A percentile compares a stretch with the other conserved stretches of the same genome.
Evolutionary conservation across 2,329 filamentous ascomycete genomes (phyloP).

Genomic region (Aspergillus aculeatinus): DNA sequence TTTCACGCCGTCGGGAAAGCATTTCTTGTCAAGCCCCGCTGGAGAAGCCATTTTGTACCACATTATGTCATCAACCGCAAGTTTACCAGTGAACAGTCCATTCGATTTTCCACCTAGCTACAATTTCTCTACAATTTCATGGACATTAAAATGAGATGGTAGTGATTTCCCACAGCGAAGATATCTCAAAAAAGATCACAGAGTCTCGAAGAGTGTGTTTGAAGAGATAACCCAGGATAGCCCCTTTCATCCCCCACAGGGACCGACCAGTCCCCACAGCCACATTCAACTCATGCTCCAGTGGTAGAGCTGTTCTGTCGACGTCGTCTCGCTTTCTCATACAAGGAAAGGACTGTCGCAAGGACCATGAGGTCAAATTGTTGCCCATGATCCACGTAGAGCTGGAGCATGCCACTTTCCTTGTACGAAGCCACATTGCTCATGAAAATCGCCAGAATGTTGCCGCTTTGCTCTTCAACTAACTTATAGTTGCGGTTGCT

Average conservation of each 20-base stretch:
- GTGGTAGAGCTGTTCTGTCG: slow-evolving; percentile 3
- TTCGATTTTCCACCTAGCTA: too few species aligned
- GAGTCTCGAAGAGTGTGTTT: too few species aligned
- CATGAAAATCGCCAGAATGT: slow-evolving; percentile 33
- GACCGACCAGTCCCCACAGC: slow-evolving; percentile 6
- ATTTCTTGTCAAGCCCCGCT: background rate
- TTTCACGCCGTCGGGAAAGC: background rate
- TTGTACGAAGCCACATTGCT: slow-evolving; percentile 29
- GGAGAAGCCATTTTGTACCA: background rate
- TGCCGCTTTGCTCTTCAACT: slow-evolving; percentile 30
- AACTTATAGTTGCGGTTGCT: slow-evolving; percentile 34
- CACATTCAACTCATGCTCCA: slow-evolving; percentile 14
- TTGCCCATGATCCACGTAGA: slow-evolving; percentile 27
- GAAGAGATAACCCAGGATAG: too few species aligned
- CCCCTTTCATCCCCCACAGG: too few species aligned
- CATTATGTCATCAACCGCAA: slow-evolving; percentile 7
- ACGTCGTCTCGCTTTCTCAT: slow-evolving; percentile 26
- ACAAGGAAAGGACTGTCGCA: slow-evolving; percentile 26
- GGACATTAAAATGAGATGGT: too few species aligned
- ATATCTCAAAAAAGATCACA: too few species aligned
- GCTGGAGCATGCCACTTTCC: slow-evolving; percentile 34
- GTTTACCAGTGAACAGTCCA: too few species aligned
- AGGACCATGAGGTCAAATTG: slow-evolving; percentile 34
- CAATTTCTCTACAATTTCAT: too few species aligned
- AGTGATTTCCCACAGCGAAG: too few species aligned